Percentiles rank a stretch among this genome's conserved stretches.
These are phyloP conservation scores for Lotus japonicus DNA, from an alignment of 306 rosid species.

Conservation along the genomic window DNA sequence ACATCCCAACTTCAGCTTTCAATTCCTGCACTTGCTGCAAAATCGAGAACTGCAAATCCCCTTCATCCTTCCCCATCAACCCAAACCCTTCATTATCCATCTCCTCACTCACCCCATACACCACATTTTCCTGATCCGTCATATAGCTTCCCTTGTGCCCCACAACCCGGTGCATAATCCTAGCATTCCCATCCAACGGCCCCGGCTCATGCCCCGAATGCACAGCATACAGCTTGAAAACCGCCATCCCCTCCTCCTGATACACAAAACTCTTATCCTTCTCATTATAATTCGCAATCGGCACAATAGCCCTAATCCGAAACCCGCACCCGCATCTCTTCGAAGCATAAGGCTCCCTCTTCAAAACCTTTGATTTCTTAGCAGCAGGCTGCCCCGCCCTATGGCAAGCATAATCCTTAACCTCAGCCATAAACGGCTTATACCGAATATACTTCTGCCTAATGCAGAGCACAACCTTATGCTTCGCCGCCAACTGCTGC, in stretches of 20 bases:
- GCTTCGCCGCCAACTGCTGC: slow-evolving; percentile 85
- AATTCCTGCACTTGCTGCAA: slow-evolving; percentile 86
- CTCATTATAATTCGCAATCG: slow-evolving; percentile 86
- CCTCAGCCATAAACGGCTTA: slow-evolving; percentile 99
- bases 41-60: slow-evolving; percentile 69
- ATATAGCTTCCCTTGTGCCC: slow-evolving; percentile 81
- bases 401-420: slow-evolving; percentile 97
- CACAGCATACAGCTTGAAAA: slow-evolving; percentile 88
- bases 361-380: slow-evolving; percentile 69
- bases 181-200: slow-evolving; percentile 92
- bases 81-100: slow-evolving; percentile 80
- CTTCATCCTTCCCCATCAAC: slow-evolving; percentile 79
- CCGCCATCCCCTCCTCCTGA: slow-evolving; percentile 88
- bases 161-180: slow-evolving; percentile 95
- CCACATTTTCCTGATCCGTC: slow-evolving; percentile 80
- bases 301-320: slow-evolving; percentile 97
- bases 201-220: slow-evolving; percentile 99
- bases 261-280: slow-evolving; percentile 96
- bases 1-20: slow-evolving; percentile 67
- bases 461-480: slow-evolving; percentile 92
- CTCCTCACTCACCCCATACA: slow-evolving; percentile 90
- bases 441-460: slow-evolving; percentile 98
- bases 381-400: slow-evolving; percentile 92
- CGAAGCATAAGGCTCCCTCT: slow-evolving; percentile 94
- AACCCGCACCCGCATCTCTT: slow-evolving; percentile 99